A percentile compares a stretch with the other conserved stretches of the same genome.
Conservation (phyloP, 1,284 basidiomycete species). For the Leccinum angustisporum region DNA sequence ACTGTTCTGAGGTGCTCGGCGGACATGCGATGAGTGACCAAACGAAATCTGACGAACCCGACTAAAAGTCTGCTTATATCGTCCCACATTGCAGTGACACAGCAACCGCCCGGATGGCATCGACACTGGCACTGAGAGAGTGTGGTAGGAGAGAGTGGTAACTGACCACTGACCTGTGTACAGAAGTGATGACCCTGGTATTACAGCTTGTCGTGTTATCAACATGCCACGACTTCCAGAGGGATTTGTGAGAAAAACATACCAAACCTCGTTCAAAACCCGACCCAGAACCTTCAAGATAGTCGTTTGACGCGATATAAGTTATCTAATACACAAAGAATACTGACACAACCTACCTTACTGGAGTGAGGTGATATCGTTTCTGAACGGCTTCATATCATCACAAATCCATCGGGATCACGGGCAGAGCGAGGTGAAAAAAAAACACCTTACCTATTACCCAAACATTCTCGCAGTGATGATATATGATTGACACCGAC, state of each 20-base stretch:
- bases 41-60: too few species aligned
- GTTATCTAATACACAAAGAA: background rate
- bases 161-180: background rate
- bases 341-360: background rate
- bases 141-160: background rate
- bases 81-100: slow-evolving; percentile 13
- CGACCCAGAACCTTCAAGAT: background rate
- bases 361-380: background rate
- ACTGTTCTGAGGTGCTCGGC: background rate
- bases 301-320: background rate
- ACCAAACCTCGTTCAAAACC: background rate
- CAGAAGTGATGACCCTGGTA: background rate
- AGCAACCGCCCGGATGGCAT: slow-evolving; percentile 1
- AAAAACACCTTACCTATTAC: too few species aligned
- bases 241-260: background rate
- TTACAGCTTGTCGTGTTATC: slow-evolving; percentile 2
- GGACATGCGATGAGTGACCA: background rate
- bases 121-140: background rate
- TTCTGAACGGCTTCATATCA: background rate
- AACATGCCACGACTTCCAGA: background rate
- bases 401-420: background rate
- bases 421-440: too few species aligned
- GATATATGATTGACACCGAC: too few species aligned
- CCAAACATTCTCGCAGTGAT: too few species aligned
- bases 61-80: slow-evolving; percentile 11